Conservation (phyloP, 2,329 filamentous ascomycete species). For the Alternaria viburni region DNA sequence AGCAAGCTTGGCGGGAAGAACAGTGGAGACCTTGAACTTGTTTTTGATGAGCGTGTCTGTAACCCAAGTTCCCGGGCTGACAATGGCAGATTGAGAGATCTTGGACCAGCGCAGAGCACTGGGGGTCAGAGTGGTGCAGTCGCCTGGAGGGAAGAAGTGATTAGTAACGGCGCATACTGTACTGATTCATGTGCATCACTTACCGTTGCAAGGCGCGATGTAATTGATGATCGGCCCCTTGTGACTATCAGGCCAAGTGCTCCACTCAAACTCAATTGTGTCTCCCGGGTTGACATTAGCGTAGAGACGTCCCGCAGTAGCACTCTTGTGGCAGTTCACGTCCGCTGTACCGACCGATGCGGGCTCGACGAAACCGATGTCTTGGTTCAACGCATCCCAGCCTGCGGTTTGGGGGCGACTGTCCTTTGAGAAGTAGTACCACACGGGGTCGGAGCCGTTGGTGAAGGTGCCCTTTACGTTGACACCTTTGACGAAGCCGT, state of each 20-base stretch:
- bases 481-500: constrained; percentile 41
- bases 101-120: constrained; percentile 43
- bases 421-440: constrained; percentile 37
- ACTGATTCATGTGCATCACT: not conserved
- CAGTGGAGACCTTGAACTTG: constrained; percentile 55
- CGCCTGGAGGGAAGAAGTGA: constrained; percentile 17
- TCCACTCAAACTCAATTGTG: constrained; percentile 44
- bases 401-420: constrained; percentile 38
- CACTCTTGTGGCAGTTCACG: constrained; percentile 51
- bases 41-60: constrained; percentile 49
- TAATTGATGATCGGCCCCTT: constrained; percentile 50
- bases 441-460: constrained; percentile 40
- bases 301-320: constrained; percentile 41
- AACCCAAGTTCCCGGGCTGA: constrained; percentile 40
- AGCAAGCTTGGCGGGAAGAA: constrained; percentile 52
- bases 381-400: constrained; percentile 47
- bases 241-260: constrained; percentile 45
- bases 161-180: not conserved
- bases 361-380: constrained; percentile 47
- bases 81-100: constrained; percentile 37
- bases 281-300: constrained; percentile 44
- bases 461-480: constrained; percentile 30
- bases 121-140: constrained; percentile 39
- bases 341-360: constrained; percentile 31
- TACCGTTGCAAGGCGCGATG: constrained; percentile 46